A percentile compares a stretch with the other conserved stretches of the same genome.
These are phyloP conservation scores for Neurospora sp. DNA, from an alignment of 495 filamentous ascomycete species.

Conservation along the genomic window DNA sequence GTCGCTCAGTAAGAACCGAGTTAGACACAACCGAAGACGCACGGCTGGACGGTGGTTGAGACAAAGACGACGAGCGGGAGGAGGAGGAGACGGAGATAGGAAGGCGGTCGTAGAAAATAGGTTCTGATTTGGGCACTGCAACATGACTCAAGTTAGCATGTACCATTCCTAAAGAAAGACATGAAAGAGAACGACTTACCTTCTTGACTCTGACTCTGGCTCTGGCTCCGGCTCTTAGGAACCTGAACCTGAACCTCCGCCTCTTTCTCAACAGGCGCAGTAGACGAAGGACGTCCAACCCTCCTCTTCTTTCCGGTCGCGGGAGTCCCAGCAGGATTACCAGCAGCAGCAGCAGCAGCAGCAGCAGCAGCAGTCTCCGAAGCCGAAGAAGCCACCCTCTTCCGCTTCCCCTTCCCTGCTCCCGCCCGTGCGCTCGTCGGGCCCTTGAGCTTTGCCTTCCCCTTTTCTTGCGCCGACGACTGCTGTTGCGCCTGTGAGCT, in stretches of 20 bases:
- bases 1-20: background rate
- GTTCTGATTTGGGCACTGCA: background rate
- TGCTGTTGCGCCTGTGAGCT: constrained; percentile 11
- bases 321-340: background rate
- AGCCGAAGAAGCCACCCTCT: background rate
- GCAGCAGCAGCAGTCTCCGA: background rate
- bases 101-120: background rate
- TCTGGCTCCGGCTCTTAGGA: background rate
- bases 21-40: background rate
- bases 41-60: background rate
- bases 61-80: background rate
- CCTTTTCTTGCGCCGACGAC: constrained; percentile 5
- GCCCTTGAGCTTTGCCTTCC: constrained; percentile 5
- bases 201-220: background rate
- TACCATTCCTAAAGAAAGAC: background rate
- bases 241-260: background rate
- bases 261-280: background rate
- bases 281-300: background rate
- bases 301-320: background rate
- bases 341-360: no score
- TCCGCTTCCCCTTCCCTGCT: background rate
- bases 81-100: background rate
- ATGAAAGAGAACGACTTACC: background rate
- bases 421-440: background rate
- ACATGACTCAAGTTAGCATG: background rate